A percentile compares a stretch with the other conserved stretches of the same genome.
Conservation (phyloP, 352 stramenopile genomes). For the Phytopythium helicoides region DNA sequence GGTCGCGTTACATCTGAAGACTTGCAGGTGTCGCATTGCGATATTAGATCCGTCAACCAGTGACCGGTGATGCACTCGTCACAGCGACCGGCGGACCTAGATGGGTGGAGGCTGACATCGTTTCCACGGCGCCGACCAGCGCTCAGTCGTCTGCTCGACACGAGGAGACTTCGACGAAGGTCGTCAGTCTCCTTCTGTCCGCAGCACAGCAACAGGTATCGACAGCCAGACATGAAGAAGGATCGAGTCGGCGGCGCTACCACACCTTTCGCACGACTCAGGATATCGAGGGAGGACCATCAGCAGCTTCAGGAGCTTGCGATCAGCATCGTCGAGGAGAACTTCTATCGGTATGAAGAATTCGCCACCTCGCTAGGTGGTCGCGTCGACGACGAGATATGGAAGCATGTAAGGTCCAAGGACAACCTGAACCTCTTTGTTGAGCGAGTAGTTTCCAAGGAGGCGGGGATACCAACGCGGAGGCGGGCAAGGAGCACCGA, state of each 20-base stretch:
- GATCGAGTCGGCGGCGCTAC: slow-evolving; percentile 6
- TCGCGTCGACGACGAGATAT: slow-evolving; percentile 28
- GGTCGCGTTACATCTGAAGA: too few relatives aligned
- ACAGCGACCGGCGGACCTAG: too few relatives aligned
- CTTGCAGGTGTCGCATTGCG: too few relatives aligned
- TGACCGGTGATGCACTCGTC: too few relatives aligned
- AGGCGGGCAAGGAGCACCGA: slow-evolving; percentile 2
- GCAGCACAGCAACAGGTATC: background rate
- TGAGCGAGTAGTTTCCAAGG: slow-evolving; percentile 12
- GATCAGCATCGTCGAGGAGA: slow-evolving; percentile 20
- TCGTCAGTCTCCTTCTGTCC: background rate
- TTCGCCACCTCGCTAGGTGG: slow-evolving; percentile 20
- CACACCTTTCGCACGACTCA: slow-evolving; percentile 24
- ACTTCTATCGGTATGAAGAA: slow-evolving; percentile 37
- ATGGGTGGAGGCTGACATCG: too few relatives aligned
- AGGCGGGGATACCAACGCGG: background rate
- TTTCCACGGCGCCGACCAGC: slow-evolving; percentile 4
- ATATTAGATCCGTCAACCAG: too few relatives aligned
- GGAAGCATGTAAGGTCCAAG: slow-evolving; percentile 37
- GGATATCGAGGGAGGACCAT: slow-evolving; percentile 15
- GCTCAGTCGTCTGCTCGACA: background rate
- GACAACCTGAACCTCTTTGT: slow-evolving; percentile 42
- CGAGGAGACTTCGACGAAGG: too few relatives aligned
- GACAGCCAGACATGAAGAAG: slow-evolving; percentile 15
- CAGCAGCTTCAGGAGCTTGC: slow-evolving; percentile 27